These are phyloP conservation scores for Pythium dissotocum DNA, from an alignment of 352 stramenopile species.

Conservation along the genomic window DNA sequence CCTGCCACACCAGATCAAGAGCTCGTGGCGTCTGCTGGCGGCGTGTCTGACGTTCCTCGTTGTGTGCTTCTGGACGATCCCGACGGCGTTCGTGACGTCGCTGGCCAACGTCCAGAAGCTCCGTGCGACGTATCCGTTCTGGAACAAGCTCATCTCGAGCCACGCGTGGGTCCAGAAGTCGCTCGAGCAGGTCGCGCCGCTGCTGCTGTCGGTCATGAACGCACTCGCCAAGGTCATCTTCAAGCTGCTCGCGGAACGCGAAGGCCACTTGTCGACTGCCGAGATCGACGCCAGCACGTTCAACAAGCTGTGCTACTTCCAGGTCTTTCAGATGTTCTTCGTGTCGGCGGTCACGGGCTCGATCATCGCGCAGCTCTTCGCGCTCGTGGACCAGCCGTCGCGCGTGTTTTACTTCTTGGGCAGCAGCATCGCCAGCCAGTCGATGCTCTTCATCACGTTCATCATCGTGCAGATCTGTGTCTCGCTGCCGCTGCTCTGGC, in stretches of 20 bases:
- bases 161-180: slow-evolving; percentile 52
- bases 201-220: slow-evolving; percentile 74
- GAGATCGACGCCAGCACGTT: slow-evolving; percentile 73
- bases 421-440: slow-evolving; percentile 70
- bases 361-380: slow-evolving; percentile 55
- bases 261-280: slow-evolving; percentile 68
- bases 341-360: slow-evolving; percentile 70
- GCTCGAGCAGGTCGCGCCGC: slow-evolving; percentile 63
- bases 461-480: slow-evolving; percentile 76
- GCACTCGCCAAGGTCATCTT: slow-evolving; percentile 67
- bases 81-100: slow-evolving; percentile 75
- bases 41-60: slow-evolving; percentile 53
- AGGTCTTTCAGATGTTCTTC: slow-evolving; percentile 86
- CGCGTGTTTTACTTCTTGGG: slow-evolving; percentile 71
- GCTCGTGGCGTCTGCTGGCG: slow-evolving; percentile 63
- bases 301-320: slow-evolving; percentile 74
- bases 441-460: slow-evolving; percentile 81
- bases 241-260: slow-evolving; percentile 54
- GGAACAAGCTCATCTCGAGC: slow-evolving; percentile 39
- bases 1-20: slow-evolving; percentile 54
- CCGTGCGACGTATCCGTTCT: slow-evolving; percentile 50
- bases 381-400: slow-evolving; percentile 59
- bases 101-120: slow-evolving; percentile 71
- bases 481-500: slow-evolving; percentile 56
- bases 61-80: slow-evolving; percentile 79